Percentiles rank a stretch among this genome's conserved stretches.
These are phyloP conservation scores for Platismatia glauca DNA, from an alignment of 495 filamentous ascomycete species.

Conservation along the genomic window DNA sequence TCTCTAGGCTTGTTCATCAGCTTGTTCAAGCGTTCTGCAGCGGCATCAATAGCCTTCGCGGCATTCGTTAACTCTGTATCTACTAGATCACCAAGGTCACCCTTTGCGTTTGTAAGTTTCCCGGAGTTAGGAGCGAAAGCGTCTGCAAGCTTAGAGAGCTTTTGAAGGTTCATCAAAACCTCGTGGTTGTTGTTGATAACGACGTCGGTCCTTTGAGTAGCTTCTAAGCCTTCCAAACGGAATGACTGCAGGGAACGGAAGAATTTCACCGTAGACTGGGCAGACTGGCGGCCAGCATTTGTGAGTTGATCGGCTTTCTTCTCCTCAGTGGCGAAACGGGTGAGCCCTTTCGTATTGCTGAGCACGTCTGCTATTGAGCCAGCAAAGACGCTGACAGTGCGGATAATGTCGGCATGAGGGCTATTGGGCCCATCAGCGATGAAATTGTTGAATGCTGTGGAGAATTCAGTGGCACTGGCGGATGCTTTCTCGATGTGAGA, in stretches of 20 bases:
- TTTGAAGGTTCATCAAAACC: slow-evolving; percentile 83
- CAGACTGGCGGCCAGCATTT: slow-evolving; percentile 72
- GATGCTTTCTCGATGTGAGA: slow-evolving; percentile 96
- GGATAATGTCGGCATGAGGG: slow-evolving; percentile 83
- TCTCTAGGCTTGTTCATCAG: slow-evolving; percentile 90
- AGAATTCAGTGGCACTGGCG: slow-evolving; percentile 90
- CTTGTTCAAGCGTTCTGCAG: slow-evolving; percentile 77
- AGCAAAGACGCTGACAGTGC: slow-evolving; percentile 80
- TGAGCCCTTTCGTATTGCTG: slow-evolving; percentile 92
- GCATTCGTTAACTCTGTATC: slow-evolving; percentile 87
- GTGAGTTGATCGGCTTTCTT: slow-evolving; percentile 81
- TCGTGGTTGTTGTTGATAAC: slow-evolving; percentile 96
- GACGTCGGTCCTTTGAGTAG: slow-evolving; percentile 82
- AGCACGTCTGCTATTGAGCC: slow-evolving; percentile 89
- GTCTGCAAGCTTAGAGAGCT: slow-evolving; percentile 84
- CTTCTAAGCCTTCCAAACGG: slow-evolving; percentile 79
- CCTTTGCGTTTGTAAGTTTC: slow-evolving; percentile 63
- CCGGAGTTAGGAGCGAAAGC: slow-evolving; percentile 76
- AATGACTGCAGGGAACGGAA: slow-evolving; percentile 93
- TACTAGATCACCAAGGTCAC: slow-evolving; percentile 87
- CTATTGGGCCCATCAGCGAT: slow-evolving; percentile 95
- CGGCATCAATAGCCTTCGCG: slow-evolving; percentile 91
- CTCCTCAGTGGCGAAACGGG: slow-evolving; percentile 88
- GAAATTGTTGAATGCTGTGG: slow-evolving; percentile 94
- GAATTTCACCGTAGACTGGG: slow-evolving; percentile 83